phyloP scores from a whole-genome alignment of 306 rosid species.

The Psophocarpus tetragonolobus region DNA sequence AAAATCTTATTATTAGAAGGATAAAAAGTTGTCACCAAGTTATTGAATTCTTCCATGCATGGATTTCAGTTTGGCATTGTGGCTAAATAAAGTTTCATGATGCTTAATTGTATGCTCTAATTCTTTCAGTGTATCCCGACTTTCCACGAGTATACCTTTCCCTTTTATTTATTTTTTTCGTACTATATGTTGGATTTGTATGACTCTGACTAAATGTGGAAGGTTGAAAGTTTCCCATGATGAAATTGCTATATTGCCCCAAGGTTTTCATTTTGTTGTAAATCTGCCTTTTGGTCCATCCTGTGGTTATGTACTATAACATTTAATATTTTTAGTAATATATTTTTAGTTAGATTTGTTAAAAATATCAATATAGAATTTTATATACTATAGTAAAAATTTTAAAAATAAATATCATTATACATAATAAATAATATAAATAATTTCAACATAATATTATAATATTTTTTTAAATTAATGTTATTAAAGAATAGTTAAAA shows the following conservation, averaged over 20 bases:
- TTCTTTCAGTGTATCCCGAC: not conserved
- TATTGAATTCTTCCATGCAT: conserved; percentile 22
- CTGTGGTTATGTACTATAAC: conserved; percentile 93
- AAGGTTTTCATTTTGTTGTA: conserved; percentile 87
- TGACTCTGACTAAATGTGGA: conserved; percentile 94
- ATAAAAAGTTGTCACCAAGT: not conserved
- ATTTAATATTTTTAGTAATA: no score
- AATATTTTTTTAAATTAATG: no score
- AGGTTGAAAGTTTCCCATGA: conserved; percentile 77
- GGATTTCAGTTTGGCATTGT: not conserved
- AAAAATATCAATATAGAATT: no score
- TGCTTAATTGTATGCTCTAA: not conserved
- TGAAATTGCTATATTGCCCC: conserved; percentile 82
- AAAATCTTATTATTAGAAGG: conserved; percentile 27
- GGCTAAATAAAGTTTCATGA: conserved; percentile 11
- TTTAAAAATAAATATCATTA: no score
- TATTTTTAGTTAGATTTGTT: no score
- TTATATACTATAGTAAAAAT: no score
- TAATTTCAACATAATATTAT: no score
- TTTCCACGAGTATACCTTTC: not conserved
- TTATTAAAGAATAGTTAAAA: no score
- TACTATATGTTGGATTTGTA: conserved; percentile 42
- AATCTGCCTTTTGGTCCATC: conserved; percentile 87
- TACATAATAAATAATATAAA: no score
- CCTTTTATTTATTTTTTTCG: conserved; percentile 1